phyloP scores from a whole-genome alignment of 306 rosid genomes.

The Spatholobus suberectus region DNA sequence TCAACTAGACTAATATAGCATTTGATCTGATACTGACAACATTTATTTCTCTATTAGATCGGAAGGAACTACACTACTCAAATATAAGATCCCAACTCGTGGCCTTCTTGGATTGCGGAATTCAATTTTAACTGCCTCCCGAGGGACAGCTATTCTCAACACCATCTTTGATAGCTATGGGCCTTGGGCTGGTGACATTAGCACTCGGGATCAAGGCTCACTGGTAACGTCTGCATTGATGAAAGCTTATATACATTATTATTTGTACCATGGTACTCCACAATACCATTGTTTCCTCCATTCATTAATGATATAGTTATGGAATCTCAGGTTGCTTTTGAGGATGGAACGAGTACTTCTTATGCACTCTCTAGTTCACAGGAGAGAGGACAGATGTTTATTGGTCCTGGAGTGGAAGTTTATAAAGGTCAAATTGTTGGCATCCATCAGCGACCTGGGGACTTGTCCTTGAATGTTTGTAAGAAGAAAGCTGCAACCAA shows the following conservation, averaged over 20 bases:
- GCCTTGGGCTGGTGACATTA: constrained; percentile 96
- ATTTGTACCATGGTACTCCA: constrained; percentile 10
- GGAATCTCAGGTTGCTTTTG: constrained; percentile 91
- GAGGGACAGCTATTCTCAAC: constrained; percentile 97
- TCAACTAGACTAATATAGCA: neutral
- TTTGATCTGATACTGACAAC: constrained; percentile 38
- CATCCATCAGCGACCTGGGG: constrained; percentile 97
- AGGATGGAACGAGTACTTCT: constrained; percentile 88
- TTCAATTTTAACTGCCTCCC: constrained; percentile 96
- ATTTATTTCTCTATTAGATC: constrained; percentile 58
- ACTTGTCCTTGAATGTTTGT: constrained; percentile 90
- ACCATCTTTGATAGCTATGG: constrained; percentile 88
- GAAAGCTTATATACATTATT: neutral
- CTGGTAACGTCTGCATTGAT: constrained; percentile 63
- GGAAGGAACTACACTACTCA: constrained; percentile 84
- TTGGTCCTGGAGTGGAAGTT: constrained; percentile 80
- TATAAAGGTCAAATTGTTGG: constrained; percentile 96
- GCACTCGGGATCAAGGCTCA: constrained; percentile 94
- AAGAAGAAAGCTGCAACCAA: constrained; percentile 98
- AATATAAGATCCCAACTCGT: constrained; percentile 97
- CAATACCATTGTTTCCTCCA: constrained; percentile 27
- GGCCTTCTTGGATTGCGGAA: constrained; percentile 96
- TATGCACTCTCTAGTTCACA: constrained; percentile 91
- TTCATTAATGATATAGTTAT: constrained; percentile 17
- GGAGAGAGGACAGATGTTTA: constrained; percentile 95